Evolutionary conservation across 208 protist species (phyloP).

Genomic region (Herpetomonas tarakana): DNA sequence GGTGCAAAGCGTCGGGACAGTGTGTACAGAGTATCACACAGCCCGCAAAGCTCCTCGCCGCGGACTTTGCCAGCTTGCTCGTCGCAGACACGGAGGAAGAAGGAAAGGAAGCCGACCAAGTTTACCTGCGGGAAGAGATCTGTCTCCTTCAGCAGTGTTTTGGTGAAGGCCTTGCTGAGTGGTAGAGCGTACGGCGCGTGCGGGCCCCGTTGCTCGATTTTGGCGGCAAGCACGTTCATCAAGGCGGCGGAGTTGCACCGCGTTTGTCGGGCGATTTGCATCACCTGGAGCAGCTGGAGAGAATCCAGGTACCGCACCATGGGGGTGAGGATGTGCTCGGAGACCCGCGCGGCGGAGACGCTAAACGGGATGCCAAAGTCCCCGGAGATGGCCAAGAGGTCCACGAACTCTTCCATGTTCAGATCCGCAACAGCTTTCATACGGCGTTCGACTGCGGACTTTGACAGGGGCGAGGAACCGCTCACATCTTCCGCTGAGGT

Average conservation of each 20-base stretch:
- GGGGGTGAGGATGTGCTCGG: conserved; percentile 48
- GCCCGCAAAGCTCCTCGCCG: conserved; percentile 24
- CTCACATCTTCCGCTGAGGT: neutral
- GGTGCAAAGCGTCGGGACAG: conserved; percentile 41
- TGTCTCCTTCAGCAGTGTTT: conserved; percentile 33
- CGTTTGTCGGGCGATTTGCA: conserved; percentile 39
- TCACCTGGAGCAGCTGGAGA: conserved; percentile 32
- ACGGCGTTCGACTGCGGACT: conserved; percentile 16
- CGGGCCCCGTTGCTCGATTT: conserved; percentile 27
- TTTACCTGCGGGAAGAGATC: conserved; percentile 26
- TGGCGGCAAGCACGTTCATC: conserved; percentile 27
- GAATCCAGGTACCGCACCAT: conserved; percentile 41
- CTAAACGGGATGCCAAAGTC: conserved; percentile 59
- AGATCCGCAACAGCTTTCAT: conserved; percentile 39
- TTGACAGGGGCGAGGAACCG: neutral
- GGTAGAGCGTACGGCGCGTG: conserved; percentile 29
- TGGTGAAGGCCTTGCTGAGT: conserved; percentile 37
- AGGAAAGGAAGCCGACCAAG: conserved; percentile 30
- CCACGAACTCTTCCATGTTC: conserved; percentile 36
- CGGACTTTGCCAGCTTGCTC: conserved; percentile 29
- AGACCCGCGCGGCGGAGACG: conserved; percentile 30
- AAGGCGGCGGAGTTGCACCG: conserved; percentile 40
- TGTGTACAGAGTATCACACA: conserved; percentile 54
- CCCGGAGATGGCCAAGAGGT: conserved; percentile 52
- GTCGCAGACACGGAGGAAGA: conserved; percentile 43